A percentile compares a stretch with the other conserved stretches of the same genome.
phyloP scores from a whole-genome alignment of 2,329 filamentous ascomycete species.

The Ceratocystis diversiconidia region DNA sequence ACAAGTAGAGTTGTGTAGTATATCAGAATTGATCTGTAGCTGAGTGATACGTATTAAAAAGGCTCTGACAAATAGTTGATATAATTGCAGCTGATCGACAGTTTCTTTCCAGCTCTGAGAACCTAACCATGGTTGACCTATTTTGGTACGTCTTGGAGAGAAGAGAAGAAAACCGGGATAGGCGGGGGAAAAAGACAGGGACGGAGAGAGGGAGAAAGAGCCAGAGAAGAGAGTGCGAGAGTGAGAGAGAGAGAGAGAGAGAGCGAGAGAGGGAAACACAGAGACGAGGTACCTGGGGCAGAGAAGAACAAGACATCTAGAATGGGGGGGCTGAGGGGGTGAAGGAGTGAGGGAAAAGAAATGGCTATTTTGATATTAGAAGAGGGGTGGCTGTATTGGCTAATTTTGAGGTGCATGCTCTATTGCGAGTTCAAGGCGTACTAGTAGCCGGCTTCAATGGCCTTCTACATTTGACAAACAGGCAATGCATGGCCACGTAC shows the following conservation, averaged over 20 bases:
- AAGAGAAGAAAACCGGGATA: neutral
- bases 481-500: neutral
- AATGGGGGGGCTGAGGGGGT: neutral
- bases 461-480: neutral
- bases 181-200: neutral
- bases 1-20: neutral
- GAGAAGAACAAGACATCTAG: too few species aligned
- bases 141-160: neutral
- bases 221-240: neutral
- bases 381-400: neutral
- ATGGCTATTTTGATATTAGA: neutral
- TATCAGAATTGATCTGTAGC: neutral
- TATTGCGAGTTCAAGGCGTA: neutral
- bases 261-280: neutral
- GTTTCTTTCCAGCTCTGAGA: neutral
- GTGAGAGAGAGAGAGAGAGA: fast-evolving
- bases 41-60: neutral
- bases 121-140: neutral
- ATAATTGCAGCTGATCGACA: neutral
- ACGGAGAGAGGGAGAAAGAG: neutral
- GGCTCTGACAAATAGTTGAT: neutral
- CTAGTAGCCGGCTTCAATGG: neutral
- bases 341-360: neutral
- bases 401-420: neutral
- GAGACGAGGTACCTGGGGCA: neutral